Conservation (phyloP, 2,329 filamentous ascomycete genomes). For the Fusarium equiseti region DNA sequence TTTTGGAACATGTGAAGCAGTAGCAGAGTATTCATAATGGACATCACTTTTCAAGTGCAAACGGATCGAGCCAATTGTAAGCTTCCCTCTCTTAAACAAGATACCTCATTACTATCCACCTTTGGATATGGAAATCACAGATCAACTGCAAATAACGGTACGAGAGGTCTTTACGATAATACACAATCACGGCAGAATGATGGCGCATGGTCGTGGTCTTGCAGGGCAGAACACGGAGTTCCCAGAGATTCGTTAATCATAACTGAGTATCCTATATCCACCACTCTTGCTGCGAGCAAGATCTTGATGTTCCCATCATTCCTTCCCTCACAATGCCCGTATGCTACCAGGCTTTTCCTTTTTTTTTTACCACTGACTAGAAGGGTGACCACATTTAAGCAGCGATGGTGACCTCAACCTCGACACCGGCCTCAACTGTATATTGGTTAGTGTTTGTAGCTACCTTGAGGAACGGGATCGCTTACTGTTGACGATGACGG, state of each 20-base stretch:
- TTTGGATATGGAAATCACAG: neutral
- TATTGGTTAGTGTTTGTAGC: constrained; percentile 21
- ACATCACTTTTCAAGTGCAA: neutral
- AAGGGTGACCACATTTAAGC: constrained; percentile 56
- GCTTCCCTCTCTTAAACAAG: neutral
- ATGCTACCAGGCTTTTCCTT: constrained; percentile 5
- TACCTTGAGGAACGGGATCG: neutral
- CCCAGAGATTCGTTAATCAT: constrained; percentile 43
- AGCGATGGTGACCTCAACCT: constrained; percentile 93
- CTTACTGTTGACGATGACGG: constrained; percentile 88
- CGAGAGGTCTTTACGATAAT: neutral
- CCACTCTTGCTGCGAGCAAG: constrained; percentile 35
- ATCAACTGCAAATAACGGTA: neutral
- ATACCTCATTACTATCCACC: neutral
- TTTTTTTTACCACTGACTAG: constrained; percentile 10
- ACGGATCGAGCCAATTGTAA: neutral
- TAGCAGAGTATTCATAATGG: neutral
- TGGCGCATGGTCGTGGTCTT: neutral
- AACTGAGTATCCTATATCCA: constrained; percentile 38
- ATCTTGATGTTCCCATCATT: constrained; percentile 36
- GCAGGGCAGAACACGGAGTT: constrained; percentile 36
- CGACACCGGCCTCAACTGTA: constrained; percentile 83
- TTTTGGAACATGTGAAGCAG: neutral
- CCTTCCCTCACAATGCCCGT: constrained; percentile 43
- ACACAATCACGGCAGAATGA: neutral